Conservation (phyloP, 768 basidiomycete species). For the Mycena rosella region DNA sequence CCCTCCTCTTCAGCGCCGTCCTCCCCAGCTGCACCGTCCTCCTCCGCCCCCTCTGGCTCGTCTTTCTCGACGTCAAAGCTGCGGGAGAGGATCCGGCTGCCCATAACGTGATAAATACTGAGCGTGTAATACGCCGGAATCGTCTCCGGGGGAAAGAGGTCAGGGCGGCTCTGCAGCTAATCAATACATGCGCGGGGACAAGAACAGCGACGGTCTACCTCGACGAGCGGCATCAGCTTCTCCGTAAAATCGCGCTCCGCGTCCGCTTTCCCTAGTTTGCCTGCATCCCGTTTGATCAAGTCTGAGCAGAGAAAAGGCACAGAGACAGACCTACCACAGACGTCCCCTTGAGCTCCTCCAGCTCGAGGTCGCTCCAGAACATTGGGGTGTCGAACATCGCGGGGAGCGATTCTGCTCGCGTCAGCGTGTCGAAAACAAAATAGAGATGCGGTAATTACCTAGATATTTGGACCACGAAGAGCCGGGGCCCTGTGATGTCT, state of each 20-base stretch:
- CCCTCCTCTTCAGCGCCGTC: slow-evolving; percentile 40
- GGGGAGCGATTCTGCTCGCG: slow-evolving; percentile 71
- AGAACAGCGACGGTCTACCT: slow-evolving; percentile 55
- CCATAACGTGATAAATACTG: slow-evolving; percentile 87
- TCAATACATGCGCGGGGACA: not conserved
- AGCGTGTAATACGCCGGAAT: slow-evolving; percentile 69
- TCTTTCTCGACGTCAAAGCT: slow-evolving; percentile 87
- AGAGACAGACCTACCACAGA: slow-evolving; percentile 81
- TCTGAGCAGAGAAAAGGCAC: slow-evolving; percentile 1
- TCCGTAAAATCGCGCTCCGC: slow-evolving; percentile 80
- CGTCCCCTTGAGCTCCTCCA: slow-evolving; percentile 83
- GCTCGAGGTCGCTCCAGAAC: slow-evolving; percentile 88
- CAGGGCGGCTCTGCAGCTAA: slow-evolving; percentile 67
- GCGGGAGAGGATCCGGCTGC: slow-evolving; percentile 91
- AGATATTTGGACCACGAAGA: slow-evolving; percentile 84
- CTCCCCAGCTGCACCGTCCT: slow-evolving; percentile 36
- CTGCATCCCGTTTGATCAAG: slow-evolving; percentile 52
- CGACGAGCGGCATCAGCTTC: slow-evolving; percentile 77
- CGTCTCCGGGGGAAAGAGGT: slow-evolving; percentile 74
- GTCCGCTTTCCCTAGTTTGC: slow-evolving; percentile 87
- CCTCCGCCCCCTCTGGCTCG: slow-evolving; percentile 50
- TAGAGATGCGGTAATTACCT: slow-evolving; percentile 59
- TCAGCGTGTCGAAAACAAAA: not conserved
- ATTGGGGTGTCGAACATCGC: slow-evolving; percentile 87
- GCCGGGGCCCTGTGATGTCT: slow-evolving; percentile 70